Evolutionary conservation across 75 land plant species (phyloP).

Genomic region (Sequoiadendron giganteum): DNA sequence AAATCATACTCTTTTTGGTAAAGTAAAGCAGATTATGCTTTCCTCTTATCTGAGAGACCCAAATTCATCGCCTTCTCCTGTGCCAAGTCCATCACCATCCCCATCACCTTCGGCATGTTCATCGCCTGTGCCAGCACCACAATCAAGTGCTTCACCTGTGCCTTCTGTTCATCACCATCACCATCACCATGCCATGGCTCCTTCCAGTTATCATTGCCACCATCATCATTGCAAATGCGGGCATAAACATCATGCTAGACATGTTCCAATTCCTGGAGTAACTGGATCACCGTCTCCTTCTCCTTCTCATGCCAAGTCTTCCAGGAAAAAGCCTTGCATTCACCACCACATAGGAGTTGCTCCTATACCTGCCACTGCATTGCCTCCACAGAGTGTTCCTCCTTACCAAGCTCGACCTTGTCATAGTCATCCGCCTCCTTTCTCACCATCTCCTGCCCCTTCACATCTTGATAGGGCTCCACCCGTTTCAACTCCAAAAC

Average conservation of each 20-base stretch:
- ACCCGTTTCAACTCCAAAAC: slow-evolving; percentile 3
- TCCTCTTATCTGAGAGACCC: slow-evolving; percentile 54
- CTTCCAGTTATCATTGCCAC: slow-evolving; percentile 6
- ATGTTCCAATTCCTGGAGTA: not conserved
- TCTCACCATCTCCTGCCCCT: not conserved
- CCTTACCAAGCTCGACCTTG: not conserved
- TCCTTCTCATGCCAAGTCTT: not conserved
- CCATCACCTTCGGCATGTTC: not conserved
- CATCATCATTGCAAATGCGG: slow-evolving; percentile 5
- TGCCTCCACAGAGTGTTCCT: not conserved
- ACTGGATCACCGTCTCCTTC: slow-evolving; percentile 9
- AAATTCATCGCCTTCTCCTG: slow-evolving; percentile 18
- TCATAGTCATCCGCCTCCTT: not conserved
- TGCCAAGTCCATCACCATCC: slow-evolving; percentile 15
- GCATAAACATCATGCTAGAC: slow-evolving; percentile 9
- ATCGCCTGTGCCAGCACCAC: slow-evolving; percentile 15
- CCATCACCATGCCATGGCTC: not conserved
- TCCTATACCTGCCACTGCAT: not conserved
- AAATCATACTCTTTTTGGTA: slow-evolving; percentile 74
- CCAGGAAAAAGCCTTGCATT: slow-evolving; percentile 1
- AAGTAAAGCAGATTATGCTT: slow-evolving; percentile 63
- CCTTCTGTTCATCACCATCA: not conserved
- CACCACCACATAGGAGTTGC: slow-evolving; percentile 4
- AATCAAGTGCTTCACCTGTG: slow-evolving; percentile 21
- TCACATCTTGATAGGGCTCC: slow-evolving; percentile 1